Evolutionary conservation across 768 basidiomycete genomes (phyloP).

Genomic region (Hericium alpestre): DNA sequence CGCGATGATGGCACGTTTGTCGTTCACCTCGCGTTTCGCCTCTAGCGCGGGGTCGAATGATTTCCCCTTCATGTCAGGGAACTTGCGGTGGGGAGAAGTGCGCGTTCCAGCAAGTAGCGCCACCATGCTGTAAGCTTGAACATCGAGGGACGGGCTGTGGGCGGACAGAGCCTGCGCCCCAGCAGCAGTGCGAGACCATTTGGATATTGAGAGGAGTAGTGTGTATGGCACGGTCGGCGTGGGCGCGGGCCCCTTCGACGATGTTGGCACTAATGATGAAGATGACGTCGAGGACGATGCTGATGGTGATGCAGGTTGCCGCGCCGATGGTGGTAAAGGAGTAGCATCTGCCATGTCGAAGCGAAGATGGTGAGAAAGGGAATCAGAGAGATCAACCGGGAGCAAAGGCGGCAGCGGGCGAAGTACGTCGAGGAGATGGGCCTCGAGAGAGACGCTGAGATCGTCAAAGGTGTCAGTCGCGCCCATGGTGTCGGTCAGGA

Average conservation of each 20-base stretch:
- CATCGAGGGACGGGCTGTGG: conserved; percentile 36
- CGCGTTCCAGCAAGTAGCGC: conserved; percentile 66
- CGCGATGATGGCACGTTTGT: conserved; percentile 57
- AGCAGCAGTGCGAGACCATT: conserved; percentile 52
- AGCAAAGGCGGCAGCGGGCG: conserved; percentile 33
- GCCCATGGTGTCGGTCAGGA: neutral
- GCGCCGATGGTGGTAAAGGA: too few species aligned
- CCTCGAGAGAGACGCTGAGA: conserved; percentile 59
- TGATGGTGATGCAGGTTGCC: neutral
- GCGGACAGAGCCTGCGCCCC: conserved; percentile 28
- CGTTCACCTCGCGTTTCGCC: conserved; percentile 36
- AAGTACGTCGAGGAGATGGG: conserved; percentile 45
- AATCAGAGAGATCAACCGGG: conserved; percentile 32
- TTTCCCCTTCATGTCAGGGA: conserved; percentile 37
- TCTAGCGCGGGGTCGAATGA: conserved; percentile 26
- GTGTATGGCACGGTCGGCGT: conserved; percentile 47
- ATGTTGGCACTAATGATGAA: neutral
- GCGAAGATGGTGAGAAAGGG: conserved; percentile 31
- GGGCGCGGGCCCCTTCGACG: neutral
- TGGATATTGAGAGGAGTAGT: conserved; percentile 46
- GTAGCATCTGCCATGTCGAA: conserved; percentile 9
- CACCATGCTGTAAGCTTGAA: conserved; percentile 55
- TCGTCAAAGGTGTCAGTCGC: conserved; percentile 13
- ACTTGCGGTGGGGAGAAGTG: conserved; percentile 69
- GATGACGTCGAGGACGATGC: neutral